These are phyloP conservation scores for Globisporangium canariense DNA, from an alignment of 352 stramenopile genomes.

Conservation along the genomic window DNA sequence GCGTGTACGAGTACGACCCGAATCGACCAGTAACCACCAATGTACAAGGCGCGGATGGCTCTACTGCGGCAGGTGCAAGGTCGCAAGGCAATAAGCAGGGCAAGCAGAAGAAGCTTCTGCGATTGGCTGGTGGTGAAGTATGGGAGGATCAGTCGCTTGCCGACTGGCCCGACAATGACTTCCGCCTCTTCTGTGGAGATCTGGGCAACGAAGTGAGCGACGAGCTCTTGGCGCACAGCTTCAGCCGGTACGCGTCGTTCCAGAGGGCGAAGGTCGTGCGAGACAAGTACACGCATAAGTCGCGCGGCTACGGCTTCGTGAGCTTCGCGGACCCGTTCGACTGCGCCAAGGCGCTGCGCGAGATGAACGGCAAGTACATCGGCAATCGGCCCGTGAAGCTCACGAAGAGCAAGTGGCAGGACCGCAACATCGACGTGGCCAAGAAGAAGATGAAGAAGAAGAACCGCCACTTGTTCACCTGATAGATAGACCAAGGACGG, in stretches of 20 bases:
- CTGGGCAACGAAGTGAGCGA: constrained; percentile 92
- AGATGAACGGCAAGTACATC: constrained; percentile 97
- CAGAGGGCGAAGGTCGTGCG: constrained; percentile 76
- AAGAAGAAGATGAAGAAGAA: constrained; percentile 88
- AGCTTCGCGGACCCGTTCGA: constrained; percentile 93
- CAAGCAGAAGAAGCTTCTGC: constrained; percentile 54
- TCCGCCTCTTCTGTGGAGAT: constrained; percentile 95
- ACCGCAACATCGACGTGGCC: constrained; percentile 90
- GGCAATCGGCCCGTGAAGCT: constrained; percentile 93
- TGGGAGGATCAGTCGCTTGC: constrained; percentile 91
- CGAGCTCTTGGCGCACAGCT: constrained; percentile 77
- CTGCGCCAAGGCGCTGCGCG: constrained; percentile 91
- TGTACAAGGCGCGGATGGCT: not conserved
- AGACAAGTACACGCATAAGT: constrained; percentile 86
- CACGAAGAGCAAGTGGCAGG: constrained; percentile 94
- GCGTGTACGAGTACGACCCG: constrained; percentile 82
- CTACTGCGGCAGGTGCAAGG: not conserved
- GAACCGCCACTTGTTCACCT: constrained; percentile 70
- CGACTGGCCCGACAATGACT: constrained; percentile 96
- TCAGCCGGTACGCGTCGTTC: constrained; percentile 72
- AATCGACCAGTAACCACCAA: constrained; percentile 29
- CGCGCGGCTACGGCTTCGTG: constrained; percentile 95
- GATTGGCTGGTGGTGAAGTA: constrained; percentile 79
- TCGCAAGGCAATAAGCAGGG: not conserved
- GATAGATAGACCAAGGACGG: not conserved